A percentile compares a stretch with the other conserved stretches of the same genome.
Conservation (phyloP, 2,329 filamentous ascomycete species). For the Graphium sp. region DNA sequence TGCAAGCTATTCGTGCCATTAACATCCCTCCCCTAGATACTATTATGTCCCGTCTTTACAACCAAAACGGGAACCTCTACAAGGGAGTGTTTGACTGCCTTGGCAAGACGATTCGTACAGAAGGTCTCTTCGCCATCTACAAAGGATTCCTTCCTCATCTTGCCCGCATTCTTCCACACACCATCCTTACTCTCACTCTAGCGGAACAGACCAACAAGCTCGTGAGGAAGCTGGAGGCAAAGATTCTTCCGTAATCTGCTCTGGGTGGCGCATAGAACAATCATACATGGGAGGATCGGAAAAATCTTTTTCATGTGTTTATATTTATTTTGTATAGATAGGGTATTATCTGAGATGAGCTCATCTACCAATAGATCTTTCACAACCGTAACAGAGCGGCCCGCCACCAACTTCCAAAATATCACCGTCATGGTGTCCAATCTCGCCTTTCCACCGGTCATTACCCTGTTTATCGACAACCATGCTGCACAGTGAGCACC, state of each 20-base stretch:
- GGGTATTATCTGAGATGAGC: no score
- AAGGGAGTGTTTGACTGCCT: constrained; percentile 83
- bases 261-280: constrained; percentile 10
- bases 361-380: constrained; percentile 42
- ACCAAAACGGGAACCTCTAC: constrained; percentile 97
- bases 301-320: not conserved
- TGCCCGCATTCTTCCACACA: constrained; percentile 86
- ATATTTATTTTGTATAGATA: constrained; percentile 3
- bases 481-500: constrained; percentile 55
- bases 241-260: constrained; percentile 25
- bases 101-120: constrained; percentile 76
- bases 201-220: constrained; percentile 96
- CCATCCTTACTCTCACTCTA: constrained; percentile 78
- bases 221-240: constrained; percentile 59
- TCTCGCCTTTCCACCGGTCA: constrained; percentile 44
- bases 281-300: not conserved
- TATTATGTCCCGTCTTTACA: constrained; percentile 97
- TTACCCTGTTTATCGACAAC: constrained; percentile 47
- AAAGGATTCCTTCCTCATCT: constrained; percentile 95
- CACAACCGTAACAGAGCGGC: constrained; percentile 59
- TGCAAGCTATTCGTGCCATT: not conserved
- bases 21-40: constrained; percentile 40
- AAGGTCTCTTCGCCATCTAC: constrained; percentile 86
- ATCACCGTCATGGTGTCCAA: constrained; percentile 27
- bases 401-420: constrained; percentile 12